phyloP scores from a whole-genome alignment of 768 basidiomycete genomes.

The Serendipita vermifera region DNA sequence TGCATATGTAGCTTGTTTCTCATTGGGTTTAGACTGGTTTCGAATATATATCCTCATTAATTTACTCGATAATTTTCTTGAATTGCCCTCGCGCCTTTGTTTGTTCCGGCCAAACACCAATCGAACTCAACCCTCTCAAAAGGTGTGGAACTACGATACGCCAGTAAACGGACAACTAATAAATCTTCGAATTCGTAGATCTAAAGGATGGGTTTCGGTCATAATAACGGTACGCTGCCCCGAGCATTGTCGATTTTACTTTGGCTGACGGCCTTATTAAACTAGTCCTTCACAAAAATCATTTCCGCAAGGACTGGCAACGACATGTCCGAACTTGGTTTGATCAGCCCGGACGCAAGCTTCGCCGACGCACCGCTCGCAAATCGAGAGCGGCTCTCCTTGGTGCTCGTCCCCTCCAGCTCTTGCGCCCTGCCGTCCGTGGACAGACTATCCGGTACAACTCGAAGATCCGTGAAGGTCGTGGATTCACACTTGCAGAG shows the following conservation, averaged over 20 bases:
- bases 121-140: no score
- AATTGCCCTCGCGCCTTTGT: no score
- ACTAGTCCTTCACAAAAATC: slow-evolving; percentile 74
- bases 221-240: slow-evolving; percentile 55
- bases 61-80: no score
- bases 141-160: no score
- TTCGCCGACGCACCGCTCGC: slow-evolving; percentile 85
- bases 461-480: slow-evolving; percentile 90
- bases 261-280: not conserved
- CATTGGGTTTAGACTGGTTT: no score
- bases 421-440: slow-evolving; percentile 94
- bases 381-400: slow-evolving; percentile 80
- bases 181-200: not conserved
- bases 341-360: slow-evolving; percentile 96
- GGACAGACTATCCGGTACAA: slow-evolving; percentile 96
- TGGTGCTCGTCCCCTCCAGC: slow-evolving; percentile 80
- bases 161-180: no score
- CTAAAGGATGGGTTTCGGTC: slow-evolving; percentile 59
- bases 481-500: slow-evolving; percentile 90
- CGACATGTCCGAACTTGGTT: slow-evolving; percentile 94
- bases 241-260: not conserved
- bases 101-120: no score
- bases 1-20: no score
- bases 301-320: slow-evolving; percentile 99
- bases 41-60: no score